phyloP scores from a whole-genome alignment of 2,329 filamentous ascomycete species.

The Exserohilum rostratum region DNA sequence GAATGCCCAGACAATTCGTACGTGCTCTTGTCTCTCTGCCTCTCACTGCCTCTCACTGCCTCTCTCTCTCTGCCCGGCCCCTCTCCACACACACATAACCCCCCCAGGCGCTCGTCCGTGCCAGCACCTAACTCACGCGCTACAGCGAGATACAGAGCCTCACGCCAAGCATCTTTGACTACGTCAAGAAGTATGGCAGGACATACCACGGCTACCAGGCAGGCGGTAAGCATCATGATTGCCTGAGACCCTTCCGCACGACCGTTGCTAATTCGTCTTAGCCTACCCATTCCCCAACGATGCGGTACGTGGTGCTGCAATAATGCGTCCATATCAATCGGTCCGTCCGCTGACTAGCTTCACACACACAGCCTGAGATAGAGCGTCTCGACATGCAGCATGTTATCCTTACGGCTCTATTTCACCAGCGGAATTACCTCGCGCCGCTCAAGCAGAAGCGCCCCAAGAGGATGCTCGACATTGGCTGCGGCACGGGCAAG shows the following conservation, averaged over 20 bases:
- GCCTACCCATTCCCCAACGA: slow-evolving; percentile 50
- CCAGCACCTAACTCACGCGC: slow-evolving; percentile 19
- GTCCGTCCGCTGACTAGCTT: slow-evolving; percentile 19
- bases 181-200: slow-evolving; percentile 49
- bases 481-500: slow-evolving; percentile 51
- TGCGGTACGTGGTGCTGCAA: slow-evolving; percentile 29
- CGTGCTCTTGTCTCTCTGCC: slow-evolving; percentile 13
- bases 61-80: too few species aligned
- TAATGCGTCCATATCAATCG: slow-evolving; percentile 6
- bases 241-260: background rate
- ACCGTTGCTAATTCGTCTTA: slow-evolving; percentile 34
- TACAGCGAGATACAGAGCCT: slow-evolving; percentile 47
- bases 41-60: background rate
- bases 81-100: too few species aligned
- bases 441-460: slow-evolving; percentile 41
- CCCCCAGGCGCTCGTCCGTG: too few species aligned
- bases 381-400: slow-evolving; percentile 49
- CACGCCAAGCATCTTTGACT: slow-evolving; percentile 49
- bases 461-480: slow-evolving; percentile 49
- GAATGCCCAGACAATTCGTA: slow-evolving; percentile 41
- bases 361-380: slow-evolving; percentile 39
- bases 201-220: slow-evolving; percentile 50
- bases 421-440: slow-evolving; percentile 44
- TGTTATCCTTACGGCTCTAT: slow-evolving; percentile 46
- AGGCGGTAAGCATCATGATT: slow-evolving; percentile 44